Evolutionary conservation across 1,284 basidiomycete species (phyloP).

Genomic region (Cryptococcus hybrid): DNA sequence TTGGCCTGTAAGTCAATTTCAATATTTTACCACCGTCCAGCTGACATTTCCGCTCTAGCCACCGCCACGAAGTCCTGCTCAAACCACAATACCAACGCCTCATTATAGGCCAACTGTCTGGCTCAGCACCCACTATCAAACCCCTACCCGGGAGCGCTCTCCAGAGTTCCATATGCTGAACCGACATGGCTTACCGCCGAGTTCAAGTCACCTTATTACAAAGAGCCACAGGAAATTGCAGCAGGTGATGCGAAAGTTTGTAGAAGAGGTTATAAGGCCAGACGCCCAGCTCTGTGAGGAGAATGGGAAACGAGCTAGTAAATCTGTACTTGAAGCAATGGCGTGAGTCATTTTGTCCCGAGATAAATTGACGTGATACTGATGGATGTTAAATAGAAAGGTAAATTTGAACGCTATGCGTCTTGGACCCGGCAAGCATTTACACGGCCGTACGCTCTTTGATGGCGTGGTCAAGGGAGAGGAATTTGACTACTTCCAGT

Average conservation of each 20-base stretch:
- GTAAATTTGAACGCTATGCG: slow-evolving; percentile 83
- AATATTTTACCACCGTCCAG: background rate
- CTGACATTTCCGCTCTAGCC: slow-evolving; percentile 38
- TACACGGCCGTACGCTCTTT: slow-evolving; percentile 73
- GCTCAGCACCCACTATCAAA: slow-evolving; percentile 61
- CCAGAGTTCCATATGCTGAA: slow-evolving; percentile 69
- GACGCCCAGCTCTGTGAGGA: slow-evolving; percentile 65
- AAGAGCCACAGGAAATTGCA: slow-evolving; percentile 54
- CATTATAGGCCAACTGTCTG: slow-evolving; percentile 66
- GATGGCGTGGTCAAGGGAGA: slow-evolving; percentile 77
- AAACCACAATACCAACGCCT: slow-evolving; percentile 70
- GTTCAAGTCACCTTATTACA: slow-evolving; percentile 82
- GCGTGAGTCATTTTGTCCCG: slow-evolving; percentile 30
- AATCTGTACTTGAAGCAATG: slow-evolving; percentile 46
- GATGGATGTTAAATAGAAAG: slow-evolving; percentile 51
- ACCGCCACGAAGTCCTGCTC: slow-evolving; percentile 72
- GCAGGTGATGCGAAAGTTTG: slow-evolving; percentile 56
- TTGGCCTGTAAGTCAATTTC: slow-evolving; percentile 56
- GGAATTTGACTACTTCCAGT: slow-evolving; percentile 72
- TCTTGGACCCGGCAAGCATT: slow-evolving; percentile 72
- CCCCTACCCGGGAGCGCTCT: slow-evolving; percentile 57
- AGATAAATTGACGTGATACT: background rate
- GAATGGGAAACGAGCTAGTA: slow-evolving; percentile 64
- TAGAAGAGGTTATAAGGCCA: slow-evolving; percentile 56
- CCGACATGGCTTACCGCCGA: slow-evolving; percentile 78